phyloP scores from a whole-genome alignment of 1,284 basidiomycete genomes.

The Ceraceosorus guamensis region DNA sequence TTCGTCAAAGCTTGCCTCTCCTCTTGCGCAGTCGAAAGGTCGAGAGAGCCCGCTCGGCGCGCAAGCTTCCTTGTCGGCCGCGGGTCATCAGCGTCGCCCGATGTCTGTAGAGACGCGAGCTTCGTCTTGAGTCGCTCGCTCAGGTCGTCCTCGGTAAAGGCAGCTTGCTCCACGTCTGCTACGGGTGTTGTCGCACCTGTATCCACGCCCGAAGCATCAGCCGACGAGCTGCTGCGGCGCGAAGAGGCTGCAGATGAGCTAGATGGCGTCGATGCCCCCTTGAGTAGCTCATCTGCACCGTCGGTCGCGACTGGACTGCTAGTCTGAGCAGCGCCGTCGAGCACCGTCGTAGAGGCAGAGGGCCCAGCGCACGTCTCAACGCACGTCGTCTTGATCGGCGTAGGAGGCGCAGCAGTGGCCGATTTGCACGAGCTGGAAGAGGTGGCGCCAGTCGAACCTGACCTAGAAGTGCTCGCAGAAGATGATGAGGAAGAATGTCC shows the following conservation, averaged over 20 bases:
- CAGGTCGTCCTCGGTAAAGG: no score
- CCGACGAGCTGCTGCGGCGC: slow-evolving; percentile 5
- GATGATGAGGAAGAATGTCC: background rate
- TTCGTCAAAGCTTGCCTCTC: no score
- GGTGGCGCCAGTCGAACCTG: no score
- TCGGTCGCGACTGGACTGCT: background rate
- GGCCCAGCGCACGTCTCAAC: background rate
- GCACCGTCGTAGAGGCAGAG: background rate
- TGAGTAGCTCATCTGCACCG: background rate
- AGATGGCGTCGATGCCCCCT: background rate
- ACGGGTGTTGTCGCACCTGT: slow-evolving; percentile 8
- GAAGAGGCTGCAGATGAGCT: slow-evolving; percentile 4
- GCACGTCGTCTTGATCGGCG: background rate
- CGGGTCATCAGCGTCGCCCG: no score
- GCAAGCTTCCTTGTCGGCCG: no score
- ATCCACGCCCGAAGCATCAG: slow-evolving; percentile 6
- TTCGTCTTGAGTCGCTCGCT: no score
- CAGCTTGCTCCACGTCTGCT: no score
- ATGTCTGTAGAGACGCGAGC: no score
- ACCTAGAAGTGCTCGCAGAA: background rate
- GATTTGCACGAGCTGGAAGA: background rate
- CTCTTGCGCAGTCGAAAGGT: no score
- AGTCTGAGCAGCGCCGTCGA: background rate
- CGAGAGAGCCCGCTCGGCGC: no score
- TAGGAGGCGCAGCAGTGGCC: background rate